Percentiles rank a stretch among this genome's conserved stretches.
Evolutionary conservation across 768 basidiomycete species (phyloP).

Genomic region (Rhizopogon rudus): DNA sequence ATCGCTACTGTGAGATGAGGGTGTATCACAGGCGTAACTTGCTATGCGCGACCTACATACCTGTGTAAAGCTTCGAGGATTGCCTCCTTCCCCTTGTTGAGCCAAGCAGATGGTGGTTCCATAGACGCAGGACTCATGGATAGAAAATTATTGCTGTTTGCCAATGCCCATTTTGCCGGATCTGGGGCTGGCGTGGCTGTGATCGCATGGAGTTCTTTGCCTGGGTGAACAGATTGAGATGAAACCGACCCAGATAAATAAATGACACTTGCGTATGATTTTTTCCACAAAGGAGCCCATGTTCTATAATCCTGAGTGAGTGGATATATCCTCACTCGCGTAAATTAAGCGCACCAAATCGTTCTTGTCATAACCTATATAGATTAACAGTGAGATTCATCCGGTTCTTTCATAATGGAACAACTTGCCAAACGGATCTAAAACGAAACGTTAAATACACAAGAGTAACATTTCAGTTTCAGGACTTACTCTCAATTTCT

Average conservation of each 20-base stretch:
- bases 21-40: neutral
- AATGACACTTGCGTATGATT: constrained; percentile 48
- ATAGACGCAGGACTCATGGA: no score
- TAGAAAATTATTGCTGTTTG: no score
- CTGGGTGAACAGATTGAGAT: constrained; percentile 19
- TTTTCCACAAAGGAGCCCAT: constrained; percentile 65
- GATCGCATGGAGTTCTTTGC: constrained; percentile 57
- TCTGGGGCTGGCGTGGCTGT: constrained; percentile 55
- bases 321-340: neutral
- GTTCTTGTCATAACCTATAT: constrained; percentile 62
- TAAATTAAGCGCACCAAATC: constrained; percentile 43
- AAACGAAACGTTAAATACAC: neutral
- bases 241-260: neutral
- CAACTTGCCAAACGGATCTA: constrained; percentile 42
- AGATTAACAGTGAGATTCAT: neutral
- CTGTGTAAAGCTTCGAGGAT: neutral
- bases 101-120: neutral
- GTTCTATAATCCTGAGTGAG: constrained; percentile 32
- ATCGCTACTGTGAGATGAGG: neutral
- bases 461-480: neutral
- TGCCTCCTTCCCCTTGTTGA: neutral
- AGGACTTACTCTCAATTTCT: constrained; percentile 64
- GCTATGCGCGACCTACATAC: neutral
- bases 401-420: neutral
- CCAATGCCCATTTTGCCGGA: constrained; percentile 53